Evolutionary conservation across 176 grass and related monocot species (phyloP), one percentile per base, ranked within the genome.

Genomic region (Cenchrus americanus): DNA sequence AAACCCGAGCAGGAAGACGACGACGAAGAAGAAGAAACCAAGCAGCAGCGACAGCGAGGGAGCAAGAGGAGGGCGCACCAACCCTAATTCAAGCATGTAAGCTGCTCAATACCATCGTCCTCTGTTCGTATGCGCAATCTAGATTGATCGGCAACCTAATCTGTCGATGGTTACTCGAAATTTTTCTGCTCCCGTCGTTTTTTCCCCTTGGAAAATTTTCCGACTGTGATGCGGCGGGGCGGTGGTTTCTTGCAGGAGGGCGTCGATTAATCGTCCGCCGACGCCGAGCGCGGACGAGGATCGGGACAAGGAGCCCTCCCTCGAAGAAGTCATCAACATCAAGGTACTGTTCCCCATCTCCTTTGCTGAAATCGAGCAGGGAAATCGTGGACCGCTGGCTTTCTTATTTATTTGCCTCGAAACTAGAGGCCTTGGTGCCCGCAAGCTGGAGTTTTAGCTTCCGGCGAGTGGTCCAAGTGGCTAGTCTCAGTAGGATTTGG

Each of bases 191-290:
- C 69, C 23, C 62, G 13, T 50, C 8, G 5, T 55, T 24, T 54
- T 54, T 54, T 24, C 0, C 5, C 8, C 46, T 12, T 10, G n/a
- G 18, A 19, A 40, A 79, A 46, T 62, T 1, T 12, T 15, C 19
- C 15, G 76, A 30, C 23, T 54, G 42, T 65, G 46, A 55, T 65
- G n/a, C 10, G 84, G 15, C 9, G 21, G 43, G 51, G 12, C 32
- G 26, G 15, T 62, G 43, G 14, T 60, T 58, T 83, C 8, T 41
- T n/a, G 51, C 83, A 99, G 96, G 96, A 94, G 93, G 91, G 41
- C 93, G 83, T 96, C 96, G 69, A 88, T 99, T 87, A 99, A 94
- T 85, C 91, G 93, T 5, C 93, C 96, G 24, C 96, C 96, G 22
- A 99, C 96, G 30, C 96, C 93, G 66, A 77, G 87, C 40, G 85